Base-by-base conservation (phyloP, 768 basidiomycete species). In the Dendrothele bispora region DNA sequence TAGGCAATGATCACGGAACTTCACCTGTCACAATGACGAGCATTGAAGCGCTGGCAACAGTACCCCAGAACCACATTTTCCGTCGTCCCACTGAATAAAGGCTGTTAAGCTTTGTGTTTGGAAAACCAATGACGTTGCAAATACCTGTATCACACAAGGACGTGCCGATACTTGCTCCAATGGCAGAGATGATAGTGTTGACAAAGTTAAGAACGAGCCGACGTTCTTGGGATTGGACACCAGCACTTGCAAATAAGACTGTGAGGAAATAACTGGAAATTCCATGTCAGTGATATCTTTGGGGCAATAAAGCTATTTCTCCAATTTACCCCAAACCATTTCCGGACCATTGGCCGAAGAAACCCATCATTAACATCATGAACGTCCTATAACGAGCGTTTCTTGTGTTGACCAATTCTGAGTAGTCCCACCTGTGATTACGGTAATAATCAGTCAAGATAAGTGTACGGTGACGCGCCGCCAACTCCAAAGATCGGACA, bases 301-400 rank as follows among this genome's bases (percentile, higher is more conserved):
- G 40, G 29, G 26, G 18, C n/a, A 28, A 7, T 10, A 25, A 21
- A 20, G 18, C 21, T 30, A 53, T 62, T n/a, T n/a, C n/a, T n/a
- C n/a, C n/a, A n/a, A n/a, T n/a, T 22, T 67, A 77, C 61, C 69
- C 69, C 20, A 72, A 58, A 47, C 71, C 71, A 52, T 73, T 71
- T 24, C 71, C 70, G 22, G 64, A 66, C 64, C 69, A 70, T 54
- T 71, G 70, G 14, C 76, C 79, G 47, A 79, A 79, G 54, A 81
- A 70, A 14, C 74, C 75, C 70, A 82, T 78, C 42, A 80, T 61
- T 18, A 80, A 52, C 59, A 79, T 71, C 70, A 77, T 69, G 45
- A 65, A 69, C 11, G 66, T 73, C 46, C 78, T 61, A 54, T 73
- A 77, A 32, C 75, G 67, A 7, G 72, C 71, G 48, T 73, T 75